These are phyloP conservation scores for Amyloporia xantha DNA, from an alignment of 768 basidiomycete species.

Conservation along the genomic window DNA sequence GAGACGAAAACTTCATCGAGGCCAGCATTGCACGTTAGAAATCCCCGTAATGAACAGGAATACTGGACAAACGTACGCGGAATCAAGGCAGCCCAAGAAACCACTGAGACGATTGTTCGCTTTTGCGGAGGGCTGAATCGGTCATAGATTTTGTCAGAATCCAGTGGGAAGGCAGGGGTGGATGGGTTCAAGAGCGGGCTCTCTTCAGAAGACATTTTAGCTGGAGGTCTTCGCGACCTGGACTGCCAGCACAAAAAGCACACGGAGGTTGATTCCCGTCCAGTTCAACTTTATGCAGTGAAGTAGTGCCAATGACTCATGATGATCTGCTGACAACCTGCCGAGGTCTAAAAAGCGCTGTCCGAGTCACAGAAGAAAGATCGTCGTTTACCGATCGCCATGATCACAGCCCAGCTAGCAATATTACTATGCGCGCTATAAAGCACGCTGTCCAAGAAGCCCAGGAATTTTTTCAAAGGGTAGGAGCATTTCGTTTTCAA, in stretches of 20 bases:
- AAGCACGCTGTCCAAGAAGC: too few species aligned
- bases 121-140: conserved; percentile 53
- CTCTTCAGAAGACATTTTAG: conserved; percentile 20
- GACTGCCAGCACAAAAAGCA: too few species aligned
- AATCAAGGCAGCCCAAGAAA: conserved; percentile 56
- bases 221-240: not conserved
- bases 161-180: too few species aligned
- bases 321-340: too few species aligned
- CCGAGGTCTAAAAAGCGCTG: too few species aligned
- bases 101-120: conserved; percentile 45
- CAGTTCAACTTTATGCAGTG: not conserved
- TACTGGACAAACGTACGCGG: conserved; percentile 55
- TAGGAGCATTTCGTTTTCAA: too few species aligned
- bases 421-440: too few species aligned
- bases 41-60: not conserved
- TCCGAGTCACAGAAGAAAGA: too few species aligned
- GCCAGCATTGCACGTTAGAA: not conserved
- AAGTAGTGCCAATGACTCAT: not conserved
- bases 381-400: too few species aligned
- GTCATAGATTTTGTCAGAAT: conserved; percentile 39
- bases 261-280: not conserved
- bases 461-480: too few species aligned
- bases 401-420: too few species aligned
- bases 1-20: conserved; percentile 52
- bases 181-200: conserved; percentile 18